phyloP scores from a whole-genome alignment of 2,329 filamentous ascomycete genomes.

The Aspergillus ruber region DNA sequence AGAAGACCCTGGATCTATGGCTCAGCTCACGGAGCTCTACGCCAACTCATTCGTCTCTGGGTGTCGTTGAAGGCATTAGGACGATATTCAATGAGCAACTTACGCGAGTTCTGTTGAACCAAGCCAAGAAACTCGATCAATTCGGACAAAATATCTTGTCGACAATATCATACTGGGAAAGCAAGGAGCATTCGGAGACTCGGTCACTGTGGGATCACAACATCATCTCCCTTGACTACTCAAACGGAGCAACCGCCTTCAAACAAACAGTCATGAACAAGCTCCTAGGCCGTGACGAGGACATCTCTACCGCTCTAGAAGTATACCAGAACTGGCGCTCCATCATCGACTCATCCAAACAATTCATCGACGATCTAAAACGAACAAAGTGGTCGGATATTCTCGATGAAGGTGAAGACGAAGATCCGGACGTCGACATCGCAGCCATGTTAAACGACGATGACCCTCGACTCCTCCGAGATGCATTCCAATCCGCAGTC shows the following conservation, averaged over 20 bases:
- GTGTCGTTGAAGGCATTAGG: constrained; percentile 63
- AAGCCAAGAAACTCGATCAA: constrained; percentile 58
- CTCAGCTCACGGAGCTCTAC: constrained; percentile 63
- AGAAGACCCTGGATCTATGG: constrained; percentile 66
- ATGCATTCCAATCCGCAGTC: constrained; percentile 53
- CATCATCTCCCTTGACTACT: constrained; percentile 59
- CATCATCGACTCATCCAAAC: constrained; percentile 53
- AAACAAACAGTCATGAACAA: constrained; percentile 63
- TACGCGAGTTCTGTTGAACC: constrained; percentile 54
- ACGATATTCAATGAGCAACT: constrained; percentile 63
- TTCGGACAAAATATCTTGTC: constrained; percentile 60
- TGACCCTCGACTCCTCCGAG: constrained; percentile 59
- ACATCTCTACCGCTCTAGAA: constrained; percentile 56
- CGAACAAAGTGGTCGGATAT: constrained; percentile 31
- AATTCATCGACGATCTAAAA: constrained; percentile 29
- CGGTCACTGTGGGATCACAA: constrained; percentile 62
- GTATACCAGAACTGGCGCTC: constrained; percentile 67
- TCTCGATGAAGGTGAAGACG: constrained; percentile 34
- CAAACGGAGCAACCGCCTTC: constrained; percentile 60
- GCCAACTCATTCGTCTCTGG: constrained; percentile 43
- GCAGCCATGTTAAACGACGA: constrained; percentile 58
- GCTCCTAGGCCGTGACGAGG: constrained; percentile 64
- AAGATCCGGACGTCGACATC: constrained; percentile 30
- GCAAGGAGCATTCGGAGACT: constrained; percentile 46
- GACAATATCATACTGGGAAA: constrained; percentile 56